phyloP scores from a whole-genome alignment of 2,329 filamentous ascomycete genomes.

The Verruconis gallopava region DNA sequence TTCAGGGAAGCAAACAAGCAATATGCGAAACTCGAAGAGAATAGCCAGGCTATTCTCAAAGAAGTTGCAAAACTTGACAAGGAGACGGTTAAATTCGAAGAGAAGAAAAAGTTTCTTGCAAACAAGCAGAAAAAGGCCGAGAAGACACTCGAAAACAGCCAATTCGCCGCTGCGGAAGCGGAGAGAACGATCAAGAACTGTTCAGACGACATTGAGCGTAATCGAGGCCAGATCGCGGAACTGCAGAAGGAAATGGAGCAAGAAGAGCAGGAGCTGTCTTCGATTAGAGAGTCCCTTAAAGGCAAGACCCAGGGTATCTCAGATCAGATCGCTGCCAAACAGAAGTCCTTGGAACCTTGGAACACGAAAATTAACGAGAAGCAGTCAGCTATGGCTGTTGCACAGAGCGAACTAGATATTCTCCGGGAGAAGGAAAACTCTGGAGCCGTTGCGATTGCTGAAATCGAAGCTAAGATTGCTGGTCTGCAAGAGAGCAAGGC shows the following conservation, averaged over 20 bases:
- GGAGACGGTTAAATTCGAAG: conserved; percentile 91
- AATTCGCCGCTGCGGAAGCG: conserved; percentile 60
- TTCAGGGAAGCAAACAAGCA: conserved; percentile 76
- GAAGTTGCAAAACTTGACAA: conserved; percentile 91
- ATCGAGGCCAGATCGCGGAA: conserved; percentile 57
- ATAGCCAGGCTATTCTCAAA: conserved; percentile 65
- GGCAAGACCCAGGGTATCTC: conserved; percentile 94
- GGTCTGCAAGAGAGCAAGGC: conserved; percentile 58
- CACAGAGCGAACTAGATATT: conserved; percentile 88
- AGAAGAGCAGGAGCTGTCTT: conserved; percentile 70
- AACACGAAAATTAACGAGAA: conserved; percentile 95
- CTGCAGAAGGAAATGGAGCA: conserved; percentile 63
- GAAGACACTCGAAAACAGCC: conserved; percentile 68
- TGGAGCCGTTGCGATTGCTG: conserved; percentile 69
- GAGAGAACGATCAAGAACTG: conserved; percentile 68
- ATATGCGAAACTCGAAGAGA: conserved; percentile 69
- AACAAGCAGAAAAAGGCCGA: conserved; percentile 93
- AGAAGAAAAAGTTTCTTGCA: conserved; percentile 87
- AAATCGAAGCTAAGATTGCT: conserved; percentile 67
- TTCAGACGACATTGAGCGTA: conserved; percentile 62
- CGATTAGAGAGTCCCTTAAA: conserved; percentile 77
- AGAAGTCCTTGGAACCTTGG: conserved; percentile 93
- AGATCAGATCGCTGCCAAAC: conserved; percentile 80
- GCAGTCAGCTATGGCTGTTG: conserved; percentile 83
- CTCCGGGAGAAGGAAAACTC: conserved; percentile 80